Percentiles rank a stretch among this genome's conserved stretches.
phyloP scores from a whole-genome alignment of 225 moss, liverwort and hornwort species.

The Sphagnum contortum region DNA sequence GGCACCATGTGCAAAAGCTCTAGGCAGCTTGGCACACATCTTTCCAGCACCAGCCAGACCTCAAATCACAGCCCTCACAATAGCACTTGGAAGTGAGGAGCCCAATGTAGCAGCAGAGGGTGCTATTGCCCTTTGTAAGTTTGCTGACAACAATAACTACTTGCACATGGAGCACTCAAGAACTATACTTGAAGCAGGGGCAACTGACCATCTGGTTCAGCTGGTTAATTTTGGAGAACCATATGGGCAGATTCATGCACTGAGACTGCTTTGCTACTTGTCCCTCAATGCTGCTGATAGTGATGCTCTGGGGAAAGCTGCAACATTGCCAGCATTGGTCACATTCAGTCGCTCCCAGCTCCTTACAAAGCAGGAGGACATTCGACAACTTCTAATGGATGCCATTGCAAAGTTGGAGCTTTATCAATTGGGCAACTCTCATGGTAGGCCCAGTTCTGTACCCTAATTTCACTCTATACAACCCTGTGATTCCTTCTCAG shows the following conservation, averaged over 20 bases:
- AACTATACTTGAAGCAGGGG: conserved; percentile 25
- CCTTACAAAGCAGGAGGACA: conserved; percentile 32
- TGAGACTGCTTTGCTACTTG: conserved; percentile 39
- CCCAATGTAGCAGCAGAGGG: conserved; percentile 45
- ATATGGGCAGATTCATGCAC: conserved; percentile 30
- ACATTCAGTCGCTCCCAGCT: conserved; percentile 38
- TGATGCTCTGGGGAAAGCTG: conserved; percentile 27
- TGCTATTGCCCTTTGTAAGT: conserved; percentile 47
- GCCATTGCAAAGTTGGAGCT: conserved; percentile 49
- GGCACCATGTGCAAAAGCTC: conserved; percentile 25
- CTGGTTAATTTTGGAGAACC: conserved; percentile 39
- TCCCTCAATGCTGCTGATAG: conserved; percentile 36
- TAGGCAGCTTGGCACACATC: conserved; percentile 22
- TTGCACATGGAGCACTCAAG: conserved; percentile 36
- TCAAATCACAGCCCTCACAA: conserved; percentile 12
- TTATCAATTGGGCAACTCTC: conserved; percentile 30
- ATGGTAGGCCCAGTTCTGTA: too few relatives aligned
- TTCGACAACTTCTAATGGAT: conserved; percentile 28
- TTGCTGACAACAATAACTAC: conserved; percentile 37
- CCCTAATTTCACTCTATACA: too few relatives aligned
- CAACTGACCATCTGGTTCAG: conserved; percentile 38
- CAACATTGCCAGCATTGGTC: conserved; percentile 20
- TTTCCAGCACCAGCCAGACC: conserved; percentile 15
- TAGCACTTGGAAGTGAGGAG: conserved; percentile 10
- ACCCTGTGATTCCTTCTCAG: too few relatives aligned